Evolutionary conservation across 495 filamentous ascomycete species (phyloP).

Genomic region (Podospora appendiculata): DNA sequence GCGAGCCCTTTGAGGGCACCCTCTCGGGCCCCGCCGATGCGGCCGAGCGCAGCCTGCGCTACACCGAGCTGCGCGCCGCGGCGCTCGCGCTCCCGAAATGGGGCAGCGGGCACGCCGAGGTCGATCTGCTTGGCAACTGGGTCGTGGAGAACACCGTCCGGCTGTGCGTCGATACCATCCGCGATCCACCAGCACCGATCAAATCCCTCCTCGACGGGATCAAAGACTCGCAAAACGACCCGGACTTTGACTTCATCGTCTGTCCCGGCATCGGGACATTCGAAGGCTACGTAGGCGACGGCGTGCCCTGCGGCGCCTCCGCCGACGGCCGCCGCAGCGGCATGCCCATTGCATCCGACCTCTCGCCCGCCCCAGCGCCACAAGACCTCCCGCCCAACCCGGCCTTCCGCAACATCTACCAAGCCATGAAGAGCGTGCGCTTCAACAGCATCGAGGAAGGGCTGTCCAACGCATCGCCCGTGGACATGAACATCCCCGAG

Average conservation of each 20-base stretch:
- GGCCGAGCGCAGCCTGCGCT: not conserved
- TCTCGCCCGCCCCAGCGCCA: slow-evolving; percentile 9
- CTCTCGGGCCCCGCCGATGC: slow-evolving; percentile 7
- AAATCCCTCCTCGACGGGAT: not conserved
- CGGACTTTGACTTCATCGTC: slow-evolving; percentile 12
- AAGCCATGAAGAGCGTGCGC: not conserved
- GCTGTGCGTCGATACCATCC: not conserved
- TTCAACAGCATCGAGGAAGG: not conserved
- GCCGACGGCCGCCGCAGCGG: slow-evolving; percentile 14
- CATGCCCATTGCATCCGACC: slow-evolving; percentile 17
- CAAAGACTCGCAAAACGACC: not conserved
- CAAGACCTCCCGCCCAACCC: not conserved
- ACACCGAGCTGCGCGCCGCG: not conserved
- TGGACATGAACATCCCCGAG: slow-evolving; percentile 1
- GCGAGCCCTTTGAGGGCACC: slow-evolving; percentile 14
- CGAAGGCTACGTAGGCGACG: slow-evolving; percentile 17
- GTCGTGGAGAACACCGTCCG: not conserved
- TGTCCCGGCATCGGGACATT: slow-evolving; percentile 16
- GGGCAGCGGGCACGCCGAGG: not conserved
- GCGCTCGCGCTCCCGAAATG: not conserved
- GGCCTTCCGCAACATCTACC: slow-evolving; percentile 1
- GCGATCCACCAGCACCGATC: not conserved
- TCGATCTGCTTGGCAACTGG: not conserved
- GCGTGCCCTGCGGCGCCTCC: slow-evolving; percentile 9
- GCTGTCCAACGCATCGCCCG: not conserved